phyloP scores from a whole-genome alignment of 2,329 filamentous ascomycete genomes.

The Talaromyces sp. region DNA sequence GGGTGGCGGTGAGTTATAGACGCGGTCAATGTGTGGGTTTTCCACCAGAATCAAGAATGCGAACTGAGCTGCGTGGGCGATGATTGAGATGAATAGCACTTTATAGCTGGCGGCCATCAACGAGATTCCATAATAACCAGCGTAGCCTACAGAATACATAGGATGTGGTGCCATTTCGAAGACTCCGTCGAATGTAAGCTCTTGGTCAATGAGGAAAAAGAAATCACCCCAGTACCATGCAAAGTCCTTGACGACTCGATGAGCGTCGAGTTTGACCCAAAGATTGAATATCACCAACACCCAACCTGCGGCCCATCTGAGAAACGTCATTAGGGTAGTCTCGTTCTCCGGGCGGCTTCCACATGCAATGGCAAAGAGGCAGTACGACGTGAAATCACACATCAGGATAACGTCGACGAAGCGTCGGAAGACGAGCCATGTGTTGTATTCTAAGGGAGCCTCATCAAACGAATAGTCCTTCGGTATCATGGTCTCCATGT shows the following conservation, averaged over 20 bases:
- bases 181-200: constrained; percentile 95
- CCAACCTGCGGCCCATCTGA: constrained; percentile 77
- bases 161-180: constrained; percentile 99
- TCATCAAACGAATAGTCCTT: constrained; percentile 90
- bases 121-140: constrained; percentile 96
- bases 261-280: constrained; percentile 97
- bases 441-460: constrained; percentile 97
- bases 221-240: constrained; percentile 99
- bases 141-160: constrained; percentile 98
- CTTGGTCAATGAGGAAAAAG: constrained; percentile 97
- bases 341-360: constrained; percentile 72
- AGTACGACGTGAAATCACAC: constrained; percentile 98
- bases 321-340: constrained; percentile 61
- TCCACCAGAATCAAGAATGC: constrained; percentile 88
- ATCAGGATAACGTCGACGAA: constrained; percentile 96
- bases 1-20: constrained; percentile 85
- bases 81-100: constrained; percentile 92
- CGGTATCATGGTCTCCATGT: constrained; percentile 92
- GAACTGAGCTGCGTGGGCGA: constrained; percentile 92
- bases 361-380: constrained; percentile 89
- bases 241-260: constrained; percentile 97
- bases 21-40: constrained; percentile 97
- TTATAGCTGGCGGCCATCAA: constrained; percentile 98
- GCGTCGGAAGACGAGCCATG: constrained; percentile 93
- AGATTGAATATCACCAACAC: constrained; percentile 86